These are phyloP conservation scores for Penicillium sp. DNA, from an alignment of 2,329 filamentous ascomycete species.

Conservation along the genomic window DNA sequence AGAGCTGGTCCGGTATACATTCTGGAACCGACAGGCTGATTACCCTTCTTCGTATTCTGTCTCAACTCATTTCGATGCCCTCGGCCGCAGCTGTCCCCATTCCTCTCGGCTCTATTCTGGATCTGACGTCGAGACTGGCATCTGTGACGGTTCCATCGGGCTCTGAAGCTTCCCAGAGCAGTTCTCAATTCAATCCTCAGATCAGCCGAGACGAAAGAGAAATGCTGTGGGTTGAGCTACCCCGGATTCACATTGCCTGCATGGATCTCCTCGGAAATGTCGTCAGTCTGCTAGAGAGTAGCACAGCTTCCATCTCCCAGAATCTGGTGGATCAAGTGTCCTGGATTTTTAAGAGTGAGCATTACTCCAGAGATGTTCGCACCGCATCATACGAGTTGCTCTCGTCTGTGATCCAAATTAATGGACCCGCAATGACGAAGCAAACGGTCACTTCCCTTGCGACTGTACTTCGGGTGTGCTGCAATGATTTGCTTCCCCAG, in stretches of 20 bases:
- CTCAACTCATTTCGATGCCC: slow-evolving; percentile 55
- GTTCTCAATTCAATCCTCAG: slow-evolving; percentile 62
- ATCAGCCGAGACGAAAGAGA: slow-evolving; percentile 77
- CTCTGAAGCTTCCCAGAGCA: slow-evolving; percentile 37
- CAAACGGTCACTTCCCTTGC: slow-evolving; percentile 58
- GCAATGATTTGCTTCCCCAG: slow-evolving; percentile 62
- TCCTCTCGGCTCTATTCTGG: slow-evolving; percentile 61
- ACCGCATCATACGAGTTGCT: slow-evolving; percentile 56
- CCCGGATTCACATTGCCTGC: slow-evolving; percentile 67
- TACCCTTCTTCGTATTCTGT: slow-evolving; percentile 60
- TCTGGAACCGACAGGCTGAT: slow-evolving; percentile 65
- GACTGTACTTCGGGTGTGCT: slow-evolving; percentile 61
- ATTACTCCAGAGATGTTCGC: slow-evolving; percentile 50
- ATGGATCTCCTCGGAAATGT: slow-evolving; percentile 57
- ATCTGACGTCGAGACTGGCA: slow-evolving; percentile 64
- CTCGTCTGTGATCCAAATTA: slow-evolving; percentile 51
- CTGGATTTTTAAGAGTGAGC: slow-evolving; percentile 60
- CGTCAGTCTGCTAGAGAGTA: slow-evolving; percentile 52
- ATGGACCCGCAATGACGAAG: slow-evolving; percentile 63
- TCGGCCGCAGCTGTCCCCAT: slow-evolving; percentile 62
- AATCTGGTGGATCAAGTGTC: slow-evolving; percentile 64
- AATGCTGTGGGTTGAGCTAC: slow-evolving; percentile 66
- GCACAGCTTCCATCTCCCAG: slow-evolving; percentile 55
- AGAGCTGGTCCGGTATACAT: slow-evolving; percentile 66
- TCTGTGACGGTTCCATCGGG: slow-evolving; percentile 53